Conservation (phyloP, 2,329 filamentous ascomycete genomes). For the Diaporthe batatas region DNA sequence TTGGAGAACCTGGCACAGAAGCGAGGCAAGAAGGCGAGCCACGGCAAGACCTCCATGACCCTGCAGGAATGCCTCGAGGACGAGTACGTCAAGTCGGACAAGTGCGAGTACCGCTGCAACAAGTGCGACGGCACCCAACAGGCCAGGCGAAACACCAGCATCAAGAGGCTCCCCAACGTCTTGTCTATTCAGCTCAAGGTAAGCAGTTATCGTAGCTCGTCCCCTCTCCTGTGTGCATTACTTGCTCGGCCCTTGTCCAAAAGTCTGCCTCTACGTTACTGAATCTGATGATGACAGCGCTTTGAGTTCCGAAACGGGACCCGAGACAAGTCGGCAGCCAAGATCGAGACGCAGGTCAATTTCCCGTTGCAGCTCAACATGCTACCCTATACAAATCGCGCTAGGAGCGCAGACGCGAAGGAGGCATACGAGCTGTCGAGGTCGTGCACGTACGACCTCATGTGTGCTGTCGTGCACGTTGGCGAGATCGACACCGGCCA, state of each 20-base stretch:
- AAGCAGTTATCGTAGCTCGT: slow-evolving; percentile 46
- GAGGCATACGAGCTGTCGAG: slow-evolving; percentile 69
- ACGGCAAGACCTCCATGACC: slow-evolving; percentile 61
- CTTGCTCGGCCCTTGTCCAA: background rate
- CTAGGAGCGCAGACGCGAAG: slow-evolving; percentile 63
- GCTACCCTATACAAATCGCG: slow-evolving; percentile 85
- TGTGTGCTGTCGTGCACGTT: slow-evolving; percentile 92
- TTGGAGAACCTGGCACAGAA: slow-evolving; percentile 82
- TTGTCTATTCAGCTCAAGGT: slow-evolving; percentile 95
- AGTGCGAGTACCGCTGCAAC: slow-evolving; percentile 89
- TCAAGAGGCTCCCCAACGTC: slow-evolving; percentile 88
- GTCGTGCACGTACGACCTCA: slow-evolving; percentile 85
- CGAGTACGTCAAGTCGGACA: slow-evolving; percentile 88
- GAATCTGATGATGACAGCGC: slow-evolving; percentile 54
- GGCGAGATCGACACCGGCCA: slow-evolving; percentile 94
- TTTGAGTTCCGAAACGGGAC: slow-evolving; percentile 80
- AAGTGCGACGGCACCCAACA: slow-evolving; percentile 83
- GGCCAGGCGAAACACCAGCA: slow-evolving; percentile 85
- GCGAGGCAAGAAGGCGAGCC: slow-evolving; percentile 66
- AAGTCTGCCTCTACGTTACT: background rate
- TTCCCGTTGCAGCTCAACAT: slow-evolving; percentile 92
- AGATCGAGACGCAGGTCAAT: slow-evolving; percentile 87
- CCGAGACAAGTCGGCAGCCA: slow-evolving; percentile 79
- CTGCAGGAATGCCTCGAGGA: slow-evolving; percentile 83
- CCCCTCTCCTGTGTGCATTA: background rate